Evolutionary conservation across 2,329 filamentous ascomycete species (phyloP).

Genomic region (Penicillium oxalicum): DNA sequence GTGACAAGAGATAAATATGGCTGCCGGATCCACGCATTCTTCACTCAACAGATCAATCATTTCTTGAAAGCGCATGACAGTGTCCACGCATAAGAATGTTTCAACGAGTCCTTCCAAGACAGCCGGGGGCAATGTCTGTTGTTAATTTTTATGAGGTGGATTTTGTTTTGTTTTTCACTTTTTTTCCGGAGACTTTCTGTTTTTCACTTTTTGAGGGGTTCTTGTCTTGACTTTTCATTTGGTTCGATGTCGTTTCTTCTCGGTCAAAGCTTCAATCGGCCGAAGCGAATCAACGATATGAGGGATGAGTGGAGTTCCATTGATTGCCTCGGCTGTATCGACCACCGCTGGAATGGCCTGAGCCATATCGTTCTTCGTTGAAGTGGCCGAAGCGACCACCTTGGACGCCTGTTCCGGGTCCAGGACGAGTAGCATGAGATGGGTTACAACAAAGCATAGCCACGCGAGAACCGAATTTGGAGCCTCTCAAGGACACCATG

Average conservation of each 20-base stretch:
- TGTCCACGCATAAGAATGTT: too few species aligned
- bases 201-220: neutral
- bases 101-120: too few species aligned
- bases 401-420: constrained; percentile 68
- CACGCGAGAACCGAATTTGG: constrained; percentile 96
- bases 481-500: constrained; percentile 97
- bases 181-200: neutral
- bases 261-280: too few species aligned
- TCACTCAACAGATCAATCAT: too few species aligned
- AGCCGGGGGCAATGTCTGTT: too few species aligned
- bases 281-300: constrained; percentile 28
- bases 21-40: too few species aligned
- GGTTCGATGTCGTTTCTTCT: neutral
- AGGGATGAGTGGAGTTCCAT: constrained; percentile 34
- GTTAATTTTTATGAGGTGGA: too few species aligned
- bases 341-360: constrained; percentile 35
- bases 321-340: constrained; percentile 34
- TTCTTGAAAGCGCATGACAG: too few species aligned
- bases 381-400: constrained; percentile 55
- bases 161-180: neutral
- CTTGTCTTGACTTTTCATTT: neutral
- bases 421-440: constrained; percentile 78
- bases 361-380: constrained; percentile 33
- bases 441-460: constrained; percentile 99
- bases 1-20: too few species aligned